phyloP scores from a whole-genome alignment of 1,284 basidiomycete genomes.

The Cryptococcus depauperatus region DNA sequence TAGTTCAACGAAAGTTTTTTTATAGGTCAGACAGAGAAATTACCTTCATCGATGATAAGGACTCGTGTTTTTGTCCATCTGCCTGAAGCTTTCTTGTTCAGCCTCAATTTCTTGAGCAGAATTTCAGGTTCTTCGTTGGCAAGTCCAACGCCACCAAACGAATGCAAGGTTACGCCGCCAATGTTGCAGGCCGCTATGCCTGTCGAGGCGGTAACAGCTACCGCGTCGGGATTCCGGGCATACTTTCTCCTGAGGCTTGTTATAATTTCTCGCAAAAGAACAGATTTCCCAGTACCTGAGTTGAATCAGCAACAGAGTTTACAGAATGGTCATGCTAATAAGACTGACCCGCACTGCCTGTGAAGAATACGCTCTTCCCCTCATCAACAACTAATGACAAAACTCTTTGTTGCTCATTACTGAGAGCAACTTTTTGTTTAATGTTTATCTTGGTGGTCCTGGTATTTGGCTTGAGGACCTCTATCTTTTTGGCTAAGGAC shows the following conservation, averaged over 20 bases:
- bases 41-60: constrained; percentile 91
- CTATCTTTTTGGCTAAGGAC: neutral
- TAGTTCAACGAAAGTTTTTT: neutral
- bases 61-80: constrained; percentile 71
- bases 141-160: constrained; percentile 81
- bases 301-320: neutral
- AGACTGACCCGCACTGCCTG: constrained; percentile 81
- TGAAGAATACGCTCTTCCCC: constrained; percentile 84
- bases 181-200: constrained; percentile 94
- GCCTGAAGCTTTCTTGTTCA: constrained; percentile 59
- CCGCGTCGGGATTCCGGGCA: constrained; percentile 49
- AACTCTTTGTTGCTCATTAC: constrained; percentile 74
- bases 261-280: constrained; percentile 85
- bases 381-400: constrained; percentile 60
- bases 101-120: constrained; percentile 60
- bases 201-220: constrained; percentile 80
- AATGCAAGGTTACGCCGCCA: constrained; percentile 86
- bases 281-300: constrained; percentile 86
- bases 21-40: too few species aligned
- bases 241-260: constrained; percentile 52
- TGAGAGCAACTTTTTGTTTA: constrained; percentile 52
- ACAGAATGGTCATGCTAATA: neutral
- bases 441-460: constrained; percentile 27
- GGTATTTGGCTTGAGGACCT: constrained; percentile 3
- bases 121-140: constrained; percentile 61